Evolutionary conservation across 2,329 filamentous ascomycete genomes (phyloP), one percentile per base, ranked within the genome.

Genomic region (Aquanectria penicillioides): DNA sequence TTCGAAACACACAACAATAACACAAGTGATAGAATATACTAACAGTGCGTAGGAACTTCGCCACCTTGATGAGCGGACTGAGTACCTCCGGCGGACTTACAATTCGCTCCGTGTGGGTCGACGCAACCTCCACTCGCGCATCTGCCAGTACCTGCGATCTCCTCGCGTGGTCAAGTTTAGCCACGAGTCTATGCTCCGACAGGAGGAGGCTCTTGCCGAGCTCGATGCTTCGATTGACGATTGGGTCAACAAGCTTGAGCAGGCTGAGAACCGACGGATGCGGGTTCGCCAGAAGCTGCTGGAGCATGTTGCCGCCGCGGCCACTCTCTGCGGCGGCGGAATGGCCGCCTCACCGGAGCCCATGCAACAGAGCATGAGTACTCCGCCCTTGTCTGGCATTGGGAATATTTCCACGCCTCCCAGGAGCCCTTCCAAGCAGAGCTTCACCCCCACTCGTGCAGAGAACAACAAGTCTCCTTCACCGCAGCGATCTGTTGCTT

Each of bases 151-250:
- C 69, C 83, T 94, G 9, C 88, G 89, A 47, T 89, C 88, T 15
- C 87, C 89, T 8, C 86, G 89, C 26, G 84, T 86, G 5, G 86
- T 89, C 54, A 89, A 86, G 64, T 92, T 93, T 73, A 92, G 87
- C 64, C 84, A 88, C 62, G 90, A 93, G 61, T 88, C 87, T 17
- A 86, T 94, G 73, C 81, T 94, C 36, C 91, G 90, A 77, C 91
- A 94, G 72, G 91, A 94, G 73, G 91, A 94, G 74, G 89, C 90
- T 2, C 81, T 94, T 10, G 86, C 88, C 2, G 91, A 93, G 73
- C 83, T 94, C 6, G 91, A 94, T 70, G 79, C 83, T 13, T 91
- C 89, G 3, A 94, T 94, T 62, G 91, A 94, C 68, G 90, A 93
- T 71, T 94, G 91, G 89, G 87, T 91, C 44, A 81, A 78, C 66